Conservation (phyloP, 352 stramenopile genomes). For the Pseudoperonospora humuli region DNA sequence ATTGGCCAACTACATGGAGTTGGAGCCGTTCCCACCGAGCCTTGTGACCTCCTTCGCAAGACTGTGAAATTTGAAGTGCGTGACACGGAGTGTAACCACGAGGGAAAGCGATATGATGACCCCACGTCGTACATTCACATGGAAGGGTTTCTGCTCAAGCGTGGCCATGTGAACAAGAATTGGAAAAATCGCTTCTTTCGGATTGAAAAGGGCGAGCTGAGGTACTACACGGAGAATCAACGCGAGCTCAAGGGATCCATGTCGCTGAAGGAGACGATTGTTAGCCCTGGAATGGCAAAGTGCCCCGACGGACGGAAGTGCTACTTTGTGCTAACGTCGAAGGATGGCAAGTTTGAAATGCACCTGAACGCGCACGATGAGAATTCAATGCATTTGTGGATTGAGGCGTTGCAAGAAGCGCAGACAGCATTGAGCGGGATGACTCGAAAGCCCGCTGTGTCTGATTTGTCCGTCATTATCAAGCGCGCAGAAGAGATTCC, state of each 20-base stretch:
- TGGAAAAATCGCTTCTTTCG: constrained; percentile 87
- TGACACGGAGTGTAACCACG: constrained; percentile 58
- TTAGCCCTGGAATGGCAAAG: constrained; percentile 78
- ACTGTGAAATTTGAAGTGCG: constrained; percentile 79
- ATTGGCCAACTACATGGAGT: constrained; percentile 67
- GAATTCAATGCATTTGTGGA: constrained; percentile 80
- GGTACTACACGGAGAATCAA: constrained; percentile 81
- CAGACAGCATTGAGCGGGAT: constrained; percentile 48
- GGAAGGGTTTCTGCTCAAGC: constrained; percentile 77
- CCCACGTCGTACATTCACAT: constrained; percentile 83
- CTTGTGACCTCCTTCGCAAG: constrained; percentile 72
- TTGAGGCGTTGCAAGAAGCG: constrained; percentile 75
- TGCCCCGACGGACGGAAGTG: constrained; percentile 72
- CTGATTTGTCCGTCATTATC: constrained; percentile 58
- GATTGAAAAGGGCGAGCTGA: constrained; percentile 70
- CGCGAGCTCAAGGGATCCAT: constrained; percentile 65
- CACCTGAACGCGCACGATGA: constrained; percentile 79
- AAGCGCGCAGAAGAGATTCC: constrained; percentile 77
- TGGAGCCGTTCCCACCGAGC: constrained; percentile 52
- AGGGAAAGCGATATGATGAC: constrained; percentile 84
- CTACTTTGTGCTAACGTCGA: constrained; percentile 82
- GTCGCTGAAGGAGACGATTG: constrained; percentile 65
- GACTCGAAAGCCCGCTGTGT: constrained; percentile 40
- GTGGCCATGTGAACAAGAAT: constrained; percentile 80
- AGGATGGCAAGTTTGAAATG: constrained; percentile 79